Conservation (phyloP, 2,329 filamentous ascomycete genomes). For the Xylaria sp. region DNA sequence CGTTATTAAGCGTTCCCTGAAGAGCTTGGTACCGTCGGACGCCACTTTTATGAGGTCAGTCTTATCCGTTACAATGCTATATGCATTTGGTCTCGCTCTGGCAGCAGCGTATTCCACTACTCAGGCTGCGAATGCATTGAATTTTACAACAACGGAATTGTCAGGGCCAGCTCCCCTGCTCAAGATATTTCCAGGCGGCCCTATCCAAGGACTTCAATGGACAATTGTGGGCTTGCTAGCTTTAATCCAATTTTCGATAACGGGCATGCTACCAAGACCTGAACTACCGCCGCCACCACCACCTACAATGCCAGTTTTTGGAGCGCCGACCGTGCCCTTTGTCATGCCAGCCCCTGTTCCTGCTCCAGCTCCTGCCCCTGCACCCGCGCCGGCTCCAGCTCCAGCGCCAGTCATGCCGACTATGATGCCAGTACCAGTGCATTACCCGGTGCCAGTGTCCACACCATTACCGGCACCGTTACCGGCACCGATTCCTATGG, state of each 20-base stretch:
- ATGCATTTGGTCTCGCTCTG: constrained; percentile 11
- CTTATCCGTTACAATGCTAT: constrained; percentile 7
- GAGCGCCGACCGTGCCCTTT: background rate
- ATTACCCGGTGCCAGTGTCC: background rate
- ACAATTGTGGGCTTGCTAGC: constrained; percentile 6
- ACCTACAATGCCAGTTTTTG: background rate
- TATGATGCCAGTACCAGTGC: background rate
- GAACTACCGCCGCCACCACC: background rate
- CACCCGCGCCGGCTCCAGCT: background rate
- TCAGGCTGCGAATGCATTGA: constrained; percentile 15
- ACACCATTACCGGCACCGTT: background rate
- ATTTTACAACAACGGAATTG: constrained; percentile 5
- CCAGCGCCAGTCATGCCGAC: background rate
- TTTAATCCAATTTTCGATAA: constrained; percentile 3
- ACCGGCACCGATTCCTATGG: background rate
- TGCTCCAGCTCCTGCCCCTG: background rate
- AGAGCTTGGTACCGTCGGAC: background rate
- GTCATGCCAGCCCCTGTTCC: background rate
- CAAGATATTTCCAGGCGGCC: constrained; percentile 5
- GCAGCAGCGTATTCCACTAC: constrained; percentile 13
- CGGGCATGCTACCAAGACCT: constrained; percentile 4
- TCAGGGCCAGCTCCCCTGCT: background rate
- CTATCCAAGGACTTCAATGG: constrained; percentile 16
- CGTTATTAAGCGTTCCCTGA: constrained; percentile 3
- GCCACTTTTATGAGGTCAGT: constrained; percentile 4